phyloP scores from a whole-genome alignment of 2,329 filamentous ascomycete species.

The Cytospora piceicola region DNA sequence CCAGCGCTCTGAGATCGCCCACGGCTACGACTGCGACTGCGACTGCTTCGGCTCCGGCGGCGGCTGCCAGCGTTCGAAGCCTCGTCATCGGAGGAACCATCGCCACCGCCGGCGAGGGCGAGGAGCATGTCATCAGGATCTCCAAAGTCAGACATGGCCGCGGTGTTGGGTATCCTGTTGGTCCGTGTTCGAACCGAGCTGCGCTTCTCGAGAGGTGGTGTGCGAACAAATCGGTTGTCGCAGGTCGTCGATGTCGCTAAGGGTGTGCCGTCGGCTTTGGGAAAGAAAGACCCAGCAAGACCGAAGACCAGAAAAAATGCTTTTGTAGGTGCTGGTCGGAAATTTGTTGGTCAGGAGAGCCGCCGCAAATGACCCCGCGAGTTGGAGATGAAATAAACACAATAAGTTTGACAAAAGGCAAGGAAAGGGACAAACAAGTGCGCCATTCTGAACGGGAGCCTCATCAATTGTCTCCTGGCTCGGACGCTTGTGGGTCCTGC shows the following conservation, averaged over 20 bases:
- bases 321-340: not conserved
- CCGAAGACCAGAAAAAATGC: slow-evolving; percentile 11
- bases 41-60: slow-evolving; percentile 34
- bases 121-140: slow-evolving; percentile 87
- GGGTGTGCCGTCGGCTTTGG: not conserved
- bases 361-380: slow-evolving; percentile 1
- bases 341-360: not conserved
- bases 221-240: slow-evolving; percentile 3
- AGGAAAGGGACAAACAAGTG: slow-evolving; percentile 4
- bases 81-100: slow-evolving; percentile 64
- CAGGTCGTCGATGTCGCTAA: not conserved
- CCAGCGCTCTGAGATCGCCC: slow-evolving; percentile 43
- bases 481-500: slow-evolving; percentile 5
- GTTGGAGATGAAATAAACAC: slow-evolving; percentile 14
- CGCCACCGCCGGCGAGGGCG: slow-evolving; percentile 79
- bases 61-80: slow-evolving; percentile 55
- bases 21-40: slow-evolving; percentile 18
- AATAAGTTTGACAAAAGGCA: slow-evolving; percentile 19
- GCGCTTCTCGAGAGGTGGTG: not conserved
- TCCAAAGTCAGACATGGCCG: slow-evolving; percentile 69
- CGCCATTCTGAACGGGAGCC: slow-evolving; percentile 15
- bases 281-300: not conserved
- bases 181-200: not conserved
- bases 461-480: slow-evolving; percentile 25
- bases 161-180: not conserved